phyloP scores from a whole-genome alignment of 768 basidiomycete genomes.

The Amanita muscaria region DNA sequence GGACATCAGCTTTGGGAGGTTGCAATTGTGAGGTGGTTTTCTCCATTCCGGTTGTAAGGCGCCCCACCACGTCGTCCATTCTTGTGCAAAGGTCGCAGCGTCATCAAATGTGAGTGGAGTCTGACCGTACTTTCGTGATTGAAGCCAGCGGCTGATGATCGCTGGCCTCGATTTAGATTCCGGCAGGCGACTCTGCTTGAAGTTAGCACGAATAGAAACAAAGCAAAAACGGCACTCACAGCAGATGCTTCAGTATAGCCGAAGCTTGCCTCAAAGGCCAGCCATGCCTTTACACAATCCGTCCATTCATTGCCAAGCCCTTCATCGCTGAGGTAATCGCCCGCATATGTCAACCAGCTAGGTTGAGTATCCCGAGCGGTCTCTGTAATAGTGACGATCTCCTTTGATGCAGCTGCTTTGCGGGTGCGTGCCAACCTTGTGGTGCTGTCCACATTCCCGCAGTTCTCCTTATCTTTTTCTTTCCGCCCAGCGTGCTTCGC shows the following conservation, averaged over 20 bases:
- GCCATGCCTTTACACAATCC: not conserved
- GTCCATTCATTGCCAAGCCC: not conserved
- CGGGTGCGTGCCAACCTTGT: not conserved
- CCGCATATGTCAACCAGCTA: not conserved
- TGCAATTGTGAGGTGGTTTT: not conserved
- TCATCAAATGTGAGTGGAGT: slow-evolving; percentile 3
- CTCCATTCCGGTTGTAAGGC: slow-evolving; percentile 10
- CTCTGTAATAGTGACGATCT: no score
- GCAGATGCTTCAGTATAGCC: not conserved
- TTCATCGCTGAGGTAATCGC: not conserved
- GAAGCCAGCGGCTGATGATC: slow-evolving; percentile 6
- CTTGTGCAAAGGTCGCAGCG: not conserved
- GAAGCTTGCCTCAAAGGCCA: not conserved
- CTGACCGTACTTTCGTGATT: not conserved
- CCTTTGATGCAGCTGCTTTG: not conserved
- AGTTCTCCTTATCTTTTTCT: no score
- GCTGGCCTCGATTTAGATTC: slow-evolving; percentile 5
- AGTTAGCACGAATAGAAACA: not conserved
- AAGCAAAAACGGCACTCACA: not conserved
- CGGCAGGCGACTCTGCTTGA: not conserved
- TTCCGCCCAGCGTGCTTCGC: no score
- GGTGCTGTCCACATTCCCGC: no score
- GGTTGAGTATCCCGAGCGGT: not conserved
- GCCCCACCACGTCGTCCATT: slow-evolving; percentile 11
- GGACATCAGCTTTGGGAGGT: slow-evolving; percentile 1